These are phyloP conservation scores for Trichoderma lentiforme DNA, from an alignment of 2,329 filamentous ascomycete species.

Conservation along the genomic window DNA sequence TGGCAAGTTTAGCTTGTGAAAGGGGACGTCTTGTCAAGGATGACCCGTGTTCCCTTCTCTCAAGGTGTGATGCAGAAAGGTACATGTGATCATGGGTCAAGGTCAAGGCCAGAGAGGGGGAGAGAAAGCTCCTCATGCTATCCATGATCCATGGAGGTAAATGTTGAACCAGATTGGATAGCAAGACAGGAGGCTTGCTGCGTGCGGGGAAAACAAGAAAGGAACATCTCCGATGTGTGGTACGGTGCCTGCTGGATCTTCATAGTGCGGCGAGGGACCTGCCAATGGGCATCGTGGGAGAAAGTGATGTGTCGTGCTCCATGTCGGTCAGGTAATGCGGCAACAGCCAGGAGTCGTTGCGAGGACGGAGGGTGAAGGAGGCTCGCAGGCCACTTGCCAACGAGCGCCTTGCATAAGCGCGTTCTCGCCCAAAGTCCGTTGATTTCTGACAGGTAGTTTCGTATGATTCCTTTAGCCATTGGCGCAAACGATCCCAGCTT, in stretches of 20 bases:
- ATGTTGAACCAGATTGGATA: not conserved
- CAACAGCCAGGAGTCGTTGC: conserved; percentile 1
- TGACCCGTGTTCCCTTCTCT: not conserved
- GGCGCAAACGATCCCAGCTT: not conserved
- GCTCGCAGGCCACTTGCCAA: not conserved
- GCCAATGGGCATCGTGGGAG: not conserved
- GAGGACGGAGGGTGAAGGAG: conserved; percentile 2
- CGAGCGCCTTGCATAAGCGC: conserved; percentile 7
- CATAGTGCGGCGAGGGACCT: not conserved
- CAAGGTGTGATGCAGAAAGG: not conserved
- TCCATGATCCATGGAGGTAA: not conserved
- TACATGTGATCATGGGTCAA: conserved; percentile 8
- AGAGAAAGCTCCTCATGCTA: not conserved
- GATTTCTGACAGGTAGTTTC: conserved; percentile 6
- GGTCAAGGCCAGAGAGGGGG: not conserved
- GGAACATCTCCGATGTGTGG: conserved; percentile 6
- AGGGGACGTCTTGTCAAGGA: conserved; percentile 3
- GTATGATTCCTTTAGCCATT: not conserved
- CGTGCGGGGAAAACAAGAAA: conserved; percentile 12
- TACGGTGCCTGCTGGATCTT: conserved; percentile 7
- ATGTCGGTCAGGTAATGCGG: conserved; percentile 5
- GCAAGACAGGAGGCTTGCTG: not conserved
- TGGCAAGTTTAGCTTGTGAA: conserved; percentile 5
- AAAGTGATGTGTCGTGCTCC: conserved; percentile 16
- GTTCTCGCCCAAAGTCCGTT: not conserved